Evolutionary conservation across 805 yeast species (phyloP), one percentile per base, ranked within the genome.

Genomic region (Kregervanrija fluxuum): DNA sequence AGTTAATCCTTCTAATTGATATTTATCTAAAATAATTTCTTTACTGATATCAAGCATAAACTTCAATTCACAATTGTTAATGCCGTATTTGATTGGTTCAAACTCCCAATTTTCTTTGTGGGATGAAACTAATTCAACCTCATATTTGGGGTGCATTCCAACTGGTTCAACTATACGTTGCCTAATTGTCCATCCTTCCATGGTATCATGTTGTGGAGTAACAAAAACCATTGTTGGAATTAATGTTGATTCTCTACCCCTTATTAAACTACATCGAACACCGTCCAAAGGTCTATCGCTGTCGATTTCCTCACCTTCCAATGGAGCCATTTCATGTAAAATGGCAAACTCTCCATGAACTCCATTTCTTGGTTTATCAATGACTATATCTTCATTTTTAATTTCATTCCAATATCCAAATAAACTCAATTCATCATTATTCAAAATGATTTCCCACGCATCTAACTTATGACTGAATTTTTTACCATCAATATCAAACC

Each of bases 71-170:
- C 66, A 62, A 12, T 36, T 14, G 11, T 46, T 42, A 6, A 16
- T 10, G 16, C 38, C 40, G 15, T 37, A 12, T 45, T 52, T 35
- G 16, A 45, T 28, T 17, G 41, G 37, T 36, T 44, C 41, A 3
- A 32, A 31, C 14, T 48, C 39, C 28, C 37, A 30, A 12, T 15
- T 5, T 31, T 38, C 42, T 8, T 37, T 36, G 14, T 48, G 35
- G 9, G 42, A n/a, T 22, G 28, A 4, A 22, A 22, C 8, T 12
- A 52, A 13, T 1, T 37, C 28, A 13, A 55, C 52, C 34, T 48
- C 38, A 42, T 58, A 61, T 1, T 14, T 35, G 5, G 66, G 66
- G 45, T 61, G 66, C 43, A 60, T 28, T 5, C 61, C 61, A 2
- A 53, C 38, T 3, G 54, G 54, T 16, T 48, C 37, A 9, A 40